A percentile compares a stretch with the other conserved stretches of the same genome.
These are phyloP conservation scores for Tetrahymena thermophila DNA, from an alignment of 73 alveolate species.

Conservation along the genomic window DNA sequence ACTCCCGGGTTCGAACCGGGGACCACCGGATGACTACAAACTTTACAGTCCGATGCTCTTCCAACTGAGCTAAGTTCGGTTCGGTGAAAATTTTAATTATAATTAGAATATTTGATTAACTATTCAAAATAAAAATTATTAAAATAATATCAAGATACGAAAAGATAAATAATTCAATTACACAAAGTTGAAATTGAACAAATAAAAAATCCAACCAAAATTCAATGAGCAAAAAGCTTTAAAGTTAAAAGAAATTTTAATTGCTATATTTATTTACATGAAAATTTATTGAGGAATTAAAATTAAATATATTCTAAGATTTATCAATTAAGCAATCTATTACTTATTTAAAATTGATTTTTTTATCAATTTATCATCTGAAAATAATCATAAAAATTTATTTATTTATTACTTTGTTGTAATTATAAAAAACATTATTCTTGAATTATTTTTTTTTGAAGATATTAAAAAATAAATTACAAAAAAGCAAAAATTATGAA, in stretches of 20 bases:
- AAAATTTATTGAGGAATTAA: neutral
- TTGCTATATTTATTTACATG: neutral
- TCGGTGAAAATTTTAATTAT: neutral
- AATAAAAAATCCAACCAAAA: too few relatives aligned
- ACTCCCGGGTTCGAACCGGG: slow-evolving; percentile 9
- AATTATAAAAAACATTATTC: too few relatives aligned
- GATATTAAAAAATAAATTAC: neutral
- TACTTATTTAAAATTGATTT: neutral
- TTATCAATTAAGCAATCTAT: neutral
- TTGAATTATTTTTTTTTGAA: too few relatives aligned
- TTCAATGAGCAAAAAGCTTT: too few relatives aligned
- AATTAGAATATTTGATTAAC: neutral
- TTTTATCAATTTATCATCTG: neutral
- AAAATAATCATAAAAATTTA: neutral
- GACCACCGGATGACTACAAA: slow-evolving; percentile 5
- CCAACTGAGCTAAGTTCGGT: slow-evolving; percentile 5
- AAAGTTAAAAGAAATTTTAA: too few relatives aligned
- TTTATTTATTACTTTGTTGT: too few relatives aligned
- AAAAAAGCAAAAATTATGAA: neutral
- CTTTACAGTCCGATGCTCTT: slow-evolving; percentile 4
- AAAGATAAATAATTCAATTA: neutral
- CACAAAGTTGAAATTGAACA: too few relatives aligned
- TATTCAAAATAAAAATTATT: too few relatives aligned
- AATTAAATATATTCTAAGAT: neutral
- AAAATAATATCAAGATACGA: too few relatives aligned